Evolutionary conservation across 345 rosid genomes (phyloP).

Genomic region (Euphorbia tirucalli): DNA sequence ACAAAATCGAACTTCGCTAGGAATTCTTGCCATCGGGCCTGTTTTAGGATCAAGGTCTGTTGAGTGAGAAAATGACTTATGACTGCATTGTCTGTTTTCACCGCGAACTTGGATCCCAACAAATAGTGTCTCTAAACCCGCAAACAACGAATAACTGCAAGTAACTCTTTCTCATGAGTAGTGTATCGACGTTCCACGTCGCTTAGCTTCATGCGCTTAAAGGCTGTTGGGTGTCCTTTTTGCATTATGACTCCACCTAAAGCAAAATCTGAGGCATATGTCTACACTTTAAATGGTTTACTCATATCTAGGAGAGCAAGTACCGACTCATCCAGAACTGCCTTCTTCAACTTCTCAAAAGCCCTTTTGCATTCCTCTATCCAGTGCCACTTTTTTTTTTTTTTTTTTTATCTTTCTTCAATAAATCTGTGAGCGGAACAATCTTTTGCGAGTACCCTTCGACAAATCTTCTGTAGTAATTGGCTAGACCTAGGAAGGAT

Average conservation of each 20-base stretch:
- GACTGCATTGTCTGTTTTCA: no score
- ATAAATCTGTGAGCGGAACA: no score
- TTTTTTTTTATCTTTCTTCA: no score
- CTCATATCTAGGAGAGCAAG: neutral
- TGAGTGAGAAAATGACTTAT: neutral
- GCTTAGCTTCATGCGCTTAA: neutral
- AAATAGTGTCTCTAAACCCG: neutral
- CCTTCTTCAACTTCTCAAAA: neutral
- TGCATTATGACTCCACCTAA: neutral
- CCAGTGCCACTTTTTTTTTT: neutral
- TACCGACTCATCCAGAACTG: neutral
- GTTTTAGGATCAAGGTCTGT: neutral
- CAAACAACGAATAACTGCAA: neutral
- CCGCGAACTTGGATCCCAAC: neutral
- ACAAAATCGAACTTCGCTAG: conserved; percentile 1
- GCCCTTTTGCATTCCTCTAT: neutral
- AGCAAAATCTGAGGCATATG: neutral
- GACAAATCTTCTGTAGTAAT: no score
- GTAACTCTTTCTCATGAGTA: neutral
- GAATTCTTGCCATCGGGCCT: neutral
- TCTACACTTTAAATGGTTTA: neutral
- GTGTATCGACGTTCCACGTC: neutral
- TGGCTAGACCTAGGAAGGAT: no score
- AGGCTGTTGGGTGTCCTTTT: neutral
- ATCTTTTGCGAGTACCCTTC: no score